Conservation (phyloP, 1,284 basidiomycete species). For the Ceratobasidium sp. region DNA sequence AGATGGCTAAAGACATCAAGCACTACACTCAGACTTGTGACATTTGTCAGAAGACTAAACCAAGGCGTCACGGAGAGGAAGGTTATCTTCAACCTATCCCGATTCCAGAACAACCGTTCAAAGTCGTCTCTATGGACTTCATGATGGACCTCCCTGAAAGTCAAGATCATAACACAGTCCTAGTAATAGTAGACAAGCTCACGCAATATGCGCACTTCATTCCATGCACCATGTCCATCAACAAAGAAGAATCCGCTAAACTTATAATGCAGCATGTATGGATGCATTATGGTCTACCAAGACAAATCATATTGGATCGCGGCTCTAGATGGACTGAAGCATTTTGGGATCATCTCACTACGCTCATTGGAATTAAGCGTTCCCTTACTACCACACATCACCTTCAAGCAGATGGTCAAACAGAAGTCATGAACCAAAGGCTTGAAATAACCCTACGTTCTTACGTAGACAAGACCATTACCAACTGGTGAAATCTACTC, state of each 20-base stretch:
- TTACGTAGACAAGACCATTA: constrained; percentile 45
- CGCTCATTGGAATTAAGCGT: constrained; percentile 49
- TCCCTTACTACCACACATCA: constrained; percentile 55
- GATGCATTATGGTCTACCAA: constrained; percentile 52
- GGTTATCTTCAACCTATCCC: constrained; percentile 59
- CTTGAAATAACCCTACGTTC: constrained; percentile 50
- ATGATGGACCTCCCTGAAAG: constrained; percentile 61
- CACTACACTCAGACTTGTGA: constrained; percentile 56
- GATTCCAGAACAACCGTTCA: constrained; percentile 60
- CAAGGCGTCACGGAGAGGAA: constrained; percentile 51
- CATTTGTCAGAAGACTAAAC: constrained; percentile 60
- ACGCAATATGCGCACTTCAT: constrained; percentile 60
- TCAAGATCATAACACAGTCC: constrained; percentile 57
- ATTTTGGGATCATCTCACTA: constrained; percentile 53
- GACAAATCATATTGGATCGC: constrained; percentile 53
- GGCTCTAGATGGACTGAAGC: constrained; percentile 52
- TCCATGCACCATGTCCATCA: constrained; percentile 51
- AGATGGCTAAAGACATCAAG: constrained; percentile 54
- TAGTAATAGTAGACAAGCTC: constrained; percentile 59
- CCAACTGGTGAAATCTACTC: constrained; percentile 52
- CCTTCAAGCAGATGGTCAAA: constrained; percentile 58
- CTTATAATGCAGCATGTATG: constrained; percentile 50
- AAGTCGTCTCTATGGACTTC: constrained; percentile 62
- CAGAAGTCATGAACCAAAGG: constrained; percentile 53
- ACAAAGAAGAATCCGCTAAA: constrained; percentile 40